A percentile compares a stretch with the other conserved stretches of the same genome.
Conservation (phyloP, 2,329 filamentous ascomycete genomes). For the Clonostachys chloroleuca region DNA sequence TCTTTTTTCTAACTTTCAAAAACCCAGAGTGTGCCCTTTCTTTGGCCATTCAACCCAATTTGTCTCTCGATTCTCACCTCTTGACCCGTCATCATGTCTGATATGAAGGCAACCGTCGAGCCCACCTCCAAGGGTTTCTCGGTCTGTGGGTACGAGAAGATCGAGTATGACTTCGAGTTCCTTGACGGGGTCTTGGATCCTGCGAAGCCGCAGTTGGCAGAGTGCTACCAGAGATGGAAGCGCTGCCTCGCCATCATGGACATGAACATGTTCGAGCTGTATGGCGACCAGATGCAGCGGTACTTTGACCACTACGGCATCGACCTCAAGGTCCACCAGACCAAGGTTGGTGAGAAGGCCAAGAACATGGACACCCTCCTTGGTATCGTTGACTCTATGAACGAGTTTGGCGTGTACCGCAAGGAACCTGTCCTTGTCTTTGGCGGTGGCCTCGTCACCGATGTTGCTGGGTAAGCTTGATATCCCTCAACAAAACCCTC, state of each 20-base stretch:
- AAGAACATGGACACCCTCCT: constrained; percentile 69
- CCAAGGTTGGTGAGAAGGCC: constrained; percentile 71
- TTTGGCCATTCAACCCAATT: constrained; percentile 1
- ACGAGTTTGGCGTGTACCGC: constrained; percentile 64
- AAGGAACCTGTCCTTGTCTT: constrained; percentile 66
- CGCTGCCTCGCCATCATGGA: constrained; percentile 67
- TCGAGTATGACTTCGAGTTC: constrained; percentile 72
- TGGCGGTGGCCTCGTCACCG: constrained; percentile 66
- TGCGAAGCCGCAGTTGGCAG: constrained; percentile 55
- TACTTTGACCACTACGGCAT: constrained; percentile 65
- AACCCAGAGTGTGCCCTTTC: constrained; percentile 1
- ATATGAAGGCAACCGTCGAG: constrained; percentile 61
- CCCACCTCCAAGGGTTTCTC: constrained; percentile 64
- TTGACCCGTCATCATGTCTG: constrained; percentile 50
- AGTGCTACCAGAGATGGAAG: constrained; percentile 62
- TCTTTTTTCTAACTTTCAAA: neutral
- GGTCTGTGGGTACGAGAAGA: constrained; percentile 71
- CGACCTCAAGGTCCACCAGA: constrained; percentile 63
- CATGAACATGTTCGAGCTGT: constrained; percentile 65
- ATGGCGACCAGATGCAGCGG: constrained; percentile 59
- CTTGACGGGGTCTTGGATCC: constrained; percentile 64
- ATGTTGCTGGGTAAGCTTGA: constrained; percentile 62
- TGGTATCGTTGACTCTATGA: constrained; percentile 70
- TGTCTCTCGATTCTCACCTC: neutral
- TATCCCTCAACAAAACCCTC: constrained; percentile 16